Evolutionary conservation across 768 basidiomycete genomes (phyloP), one percentile per base, ranked within the genome.

Genomic region (Lepiota venenata): DNA sequence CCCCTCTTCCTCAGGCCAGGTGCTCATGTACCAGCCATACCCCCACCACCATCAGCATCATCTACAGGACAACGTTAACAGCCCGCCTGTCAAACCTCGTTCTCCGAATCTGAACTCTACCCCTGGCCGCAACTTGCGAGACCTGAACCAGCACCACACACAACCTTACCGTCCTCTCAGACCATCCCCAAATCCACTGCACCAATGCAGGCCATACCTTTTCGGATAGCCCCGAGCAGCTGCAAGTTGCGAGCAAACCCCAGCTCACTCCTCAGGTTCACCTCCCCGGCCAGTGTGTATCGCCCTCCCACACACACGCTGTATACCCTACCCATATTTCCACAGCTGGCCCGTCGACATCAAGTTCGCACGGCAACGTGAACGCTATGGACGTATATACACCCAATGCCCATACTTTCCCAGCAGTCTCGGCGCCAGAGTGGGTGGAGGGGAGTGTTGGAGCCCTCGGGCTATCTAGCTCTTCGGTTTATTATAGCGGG

Each of bases 21-120:
- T 75, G 20, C 64, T 71, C 18, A 73, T 76, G 75, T 71, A 72
- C 55, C 70, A 76, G 39, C 74, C 75, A 15, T 77, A 76, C 56
- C 65, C 65, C 46, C 66, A 65, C 36, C 56, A 58, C 47, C 55
- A 60, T 47, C 61, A 58, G 55, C 60, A 12, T 36, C 60, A 46
- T 52, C 46, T 45, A 56, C 64, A 56, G 58, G 61, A 44, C 55
- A 56, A 47, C 58, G 63, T 18, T 62, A 59, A 18, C 56, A 64
- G 10, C 57, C 65, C 35, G 55, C 62, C 18, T 58, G 62, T 35
- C 58, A 61, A 47, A 8, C 52, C 20, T 6, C 9, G 47, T 42
- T 18, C 32, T 43, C 43, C 53, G 9, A 35, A 48, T 39, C 39
- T 38, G 2, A 35, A 21, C 18, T 38, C 29, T 48, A 21, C 12